phyloP scores from a whole-genome alignment of 129 eudicot genomes.

The Logfia minima region DNA sequence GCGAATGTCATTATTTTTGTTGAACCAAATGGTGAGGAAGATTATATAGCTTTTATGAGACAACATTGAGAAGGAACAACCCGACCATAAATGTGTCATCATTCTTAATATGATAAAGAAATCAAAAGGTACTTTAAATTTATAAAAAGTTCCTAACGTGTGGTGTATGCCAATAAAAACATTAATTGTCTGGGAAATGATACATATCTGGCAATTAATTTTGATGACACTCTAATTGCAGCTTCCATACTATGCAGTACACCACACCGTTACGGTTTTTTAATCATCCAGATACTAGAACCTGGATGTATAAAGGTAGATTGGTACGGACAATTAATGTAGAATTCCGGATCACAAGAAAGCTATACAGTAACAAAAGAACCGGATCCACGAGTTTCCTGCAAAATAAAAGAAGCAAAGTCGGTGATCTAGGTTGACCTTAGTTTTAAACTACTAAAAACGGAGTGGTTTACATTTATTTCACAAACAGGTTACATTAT shows the following conservation, averaged over 20 bases:
- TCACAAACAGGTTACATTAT: too few species aligned
- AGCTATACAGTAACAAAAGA: too few species aligned
- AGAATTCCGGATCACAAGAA: too few species aligned
- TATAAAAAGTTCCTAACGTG: not conserved
- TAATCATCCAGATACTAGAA: not conserved
- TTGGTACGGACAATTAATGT: not conserved
- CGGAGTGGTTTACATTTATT: too few species aligned
- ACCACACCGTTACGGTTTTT: not conserved
- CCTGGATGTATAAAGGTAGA: not conserved
- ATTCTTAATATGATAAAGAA: not conserved
- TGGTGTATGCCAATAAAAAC: not conserved
- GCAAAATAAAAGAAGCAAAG: too few species aligned
- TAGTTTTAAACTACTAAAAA: too few species aligned
- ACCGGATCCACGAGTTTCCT: too few species aligned
- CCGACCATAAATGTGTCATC: not conserved
- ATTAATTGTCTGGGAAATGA: not conserved
- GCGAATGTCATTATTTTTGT: not conserved
- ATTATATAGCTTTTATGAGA: not conserved
- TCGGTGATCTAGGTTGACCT: too few species aligned
- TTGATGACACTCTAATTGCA: not conserved
- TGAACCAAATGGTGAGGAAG: not conserved
- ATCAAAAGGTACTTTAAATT: not conserved
- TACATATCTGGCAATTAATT: not conserved
- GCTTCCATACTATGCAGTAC: not conserved
- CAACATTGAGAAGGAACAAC: constrained; percentile 16